phyloP scores from a whole-genome alignment of 495 filamentous ascomycete genomes.

The Parmelia sp. region DNA sequence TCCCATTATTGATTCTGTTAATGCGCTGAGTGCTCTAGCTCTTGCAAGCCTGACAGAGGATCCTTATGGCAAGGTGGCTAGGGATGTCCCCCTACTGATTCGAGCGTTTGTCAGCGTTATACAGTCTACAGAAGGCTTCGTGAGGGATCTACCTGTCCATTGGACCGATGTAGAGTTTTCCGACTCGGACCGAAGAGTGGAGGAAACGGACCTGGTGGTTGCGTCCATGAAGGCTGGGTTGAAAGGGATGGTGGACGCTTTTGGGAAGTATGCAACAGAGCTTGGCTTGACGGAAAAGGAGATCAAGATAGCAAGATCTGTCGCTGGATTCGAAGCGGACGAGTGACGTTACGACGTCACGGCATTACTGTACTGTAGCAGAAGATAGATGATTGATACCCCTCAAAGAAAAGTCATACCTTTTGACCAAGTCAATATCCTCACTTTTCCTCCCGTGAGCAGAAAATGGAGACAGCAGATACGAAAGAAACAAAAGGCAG shows the following conservation, averaged over 20 bases:
- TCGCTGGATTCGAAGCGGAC: slow-evolving; percentile 36
- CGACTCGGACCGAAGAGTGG: slow-evolving; percentile 38
- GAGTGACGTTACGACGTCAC: not conserved
- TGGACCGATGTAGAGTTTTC: slow-evolving; percentile 73
- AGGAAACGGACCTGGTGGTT: slow-evolving; percentile 59
- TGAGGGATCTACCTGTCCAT: slow-evolving; percentile 53
- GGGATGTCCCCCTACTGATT: slow-evolving; percentile 66
- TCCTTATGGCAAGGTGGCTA: slow-evolving; percentile 76
- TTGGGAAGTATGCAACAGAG: slow-evolving; percentile 62
- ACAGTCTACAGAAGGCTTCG: slow-evolving; percentile 62
- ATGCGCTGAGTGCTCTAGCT: slow-evolving; percentile 60
- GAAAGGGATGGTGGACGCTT: slow-evolving; percentile 54
- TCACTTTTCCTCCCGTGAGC: not conserved
- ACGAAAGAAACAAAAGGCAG: too few species aligned
- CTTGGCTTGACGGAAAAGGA: slow-evolving; percentile 60
- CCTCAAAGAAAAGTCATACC: not conserved
- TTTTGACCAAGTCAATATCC: not conserved
- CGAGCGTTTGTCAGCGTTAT: slow-evolving; percentile 61
- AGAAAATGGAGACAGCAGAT: not conserved
- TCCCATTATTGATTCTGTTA: slow-evolving; percentile 62
- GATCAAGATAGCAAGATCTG: slow-evolving; percentile 62
- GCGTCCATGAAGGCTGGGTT: slow-evolving; percentile 54
- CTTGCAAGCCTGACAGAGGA: slow-evolving; percentile 76
- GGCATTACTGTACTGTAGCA: not conserved
- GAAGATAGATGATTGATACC: not conserved